Conservation (phyloP, 148 eudicot species). For the Vaccinium corymbosum region DNA sequence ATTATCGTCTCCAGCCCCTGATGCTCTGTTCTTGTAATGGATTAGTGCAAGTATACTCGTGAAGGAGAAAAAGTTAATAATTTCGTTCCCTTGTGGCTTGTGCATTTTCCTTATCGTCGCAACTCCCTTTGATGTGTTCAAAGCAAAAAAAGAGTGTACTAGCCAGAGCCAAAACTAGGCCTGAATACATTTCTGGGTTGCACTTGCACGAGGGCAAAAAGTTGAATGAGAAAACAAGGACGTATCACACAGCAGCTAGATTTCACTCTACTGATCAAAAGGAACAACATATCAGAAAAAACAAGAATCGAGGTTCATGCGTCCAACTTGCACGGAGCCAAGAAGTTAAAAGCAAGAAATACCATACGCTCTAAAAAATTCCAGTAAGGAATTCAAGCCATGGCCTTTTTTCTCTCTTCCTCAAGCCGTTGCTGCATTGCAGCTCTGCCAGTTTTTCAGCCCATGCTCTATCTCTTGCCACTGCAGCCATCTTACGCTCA, state of each 20-base stretch:
- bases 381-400: conserved; percentile 18
- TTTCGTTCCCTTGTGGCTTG: not conserved
- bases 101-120: not conserved
- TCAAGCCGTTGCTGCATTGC: conserved; percentile 47
- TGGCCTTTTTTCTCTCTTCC: conserved; percentile 51
- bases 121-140: not conserved
- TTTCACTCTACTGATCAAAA: not conserved
- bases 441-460: conserved; percentile 70
- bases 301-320: conserved; percentile 4
- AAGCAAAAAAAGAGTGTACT: not conserved
- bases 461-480: conserved; percentile 97
- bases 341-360: not conserved
- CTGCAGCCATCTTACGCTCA: conserved; percentile 97
- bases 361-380: not conserved
- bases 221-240: not conserved
- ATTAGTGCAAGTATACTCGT: not conserved
- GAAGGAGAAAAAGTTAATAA: not conserved
- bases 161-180: not conserved
- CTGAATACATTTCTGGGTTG: not conserved
- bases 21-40: not conserved
- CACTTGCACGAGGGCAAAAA: not conserved
- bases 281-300: not conserved
- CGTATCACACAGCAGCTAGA: not conserved
- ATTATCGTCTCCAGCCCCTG: not conserved
- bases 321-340: not conserved